These are phyloP conservation scores for Diddensiella transvaalensis DNA, from an alignment of 805 yeast species.

Conservation along the genomic window DNA sequence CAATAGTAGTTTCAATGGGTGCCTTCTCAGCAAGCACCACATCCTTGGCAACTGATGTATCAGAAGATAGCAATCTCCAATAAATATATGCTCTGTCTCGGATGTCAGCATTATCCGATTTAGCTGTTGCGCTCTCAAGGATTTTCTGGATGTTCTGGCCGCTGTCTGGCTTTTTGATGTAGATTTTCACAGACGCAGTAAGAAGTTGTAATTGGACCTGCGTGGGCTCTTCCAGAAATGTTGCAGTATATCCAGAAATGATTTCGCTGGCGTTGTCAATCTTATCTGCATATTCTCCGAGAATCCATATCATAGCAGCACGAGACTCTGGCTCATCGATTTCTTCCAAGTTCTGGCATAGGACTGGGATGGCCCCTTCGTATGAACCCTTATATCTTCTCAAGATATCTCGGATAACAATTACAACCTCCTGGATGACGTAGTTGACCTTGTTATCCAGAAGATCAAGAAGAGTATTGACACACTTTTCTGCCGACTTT, in stretches of 20 bases:
- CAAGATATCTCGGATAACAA: constrained; percentile 72
- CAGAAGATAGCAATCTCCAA: constrained; percentile 82
- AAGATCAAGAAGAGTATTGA: constrained; percentile 60
- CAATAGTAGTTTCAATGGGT: constrained; percentile 66
- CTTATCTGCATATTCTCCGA: constrained; percentile 67
- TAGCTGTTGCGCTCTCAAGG: constrained; percentile 70
- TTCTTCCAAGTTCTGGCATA: constrained; percentile 47
- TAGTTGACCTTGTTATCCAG: constrained; percentile 66
- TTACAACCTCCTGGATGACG: constrained; percentile 74
- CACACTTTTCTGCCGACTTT: constrained; percentile 60
- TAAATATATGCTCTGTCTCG: constrained; percentile 84
- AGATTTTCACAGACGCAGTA: constrained; percentile 76
- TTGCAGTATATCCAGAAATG: constrained; percentile 38
- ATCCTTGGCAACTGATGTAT: constrained; percentile 65
- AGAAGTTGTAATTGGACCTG: constrained; percentile 75
- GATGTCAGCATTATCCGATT: constrained; percentile 77
- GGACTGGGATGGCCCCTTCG: constrained; percentile 46
- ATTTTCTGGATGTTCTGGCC: constrained; percentile 73
- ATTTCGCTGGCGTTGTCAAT: constrained; percentile 44
- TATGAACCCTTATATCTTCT: constrained; percentile 64
- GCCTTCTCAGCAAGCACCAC: constrained; percentile 65
- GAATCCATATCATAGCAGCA: constrained; percentile 76
- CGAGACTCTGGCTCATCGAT: constrained; percentile 82
- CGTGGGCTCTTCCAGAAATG: constrained; percentile 62
- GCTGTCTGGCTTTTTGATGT: constrained; percentile 52